These are phyloP conservation scores for Linnemannia zychae DNA, from an alignment of 192 early-diverging fungal genomes.

Conservation along the genomic window DNA sequence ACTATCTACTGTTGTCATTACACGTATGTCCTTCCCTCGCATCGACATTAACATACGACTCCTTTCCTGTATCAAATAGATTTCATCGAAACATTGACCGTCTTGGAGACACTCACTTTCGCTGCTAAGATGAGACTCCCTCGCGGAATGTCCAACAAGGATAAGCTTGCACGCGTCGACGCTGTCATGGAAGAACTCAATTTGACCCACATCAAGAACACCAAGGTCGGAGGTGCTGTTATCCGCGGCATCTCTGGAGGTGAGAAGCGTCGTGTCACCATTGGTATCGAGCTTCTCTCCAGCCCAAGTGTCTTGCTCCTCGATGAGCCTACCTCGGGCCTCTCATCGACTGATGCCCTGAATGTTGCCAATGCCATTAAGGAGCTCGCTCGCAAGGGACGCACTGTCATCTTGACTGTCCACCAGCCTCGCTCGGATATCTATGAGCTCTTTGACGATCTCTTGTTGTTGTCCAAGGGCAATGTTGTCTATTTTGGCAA, in stretches of 20 bases:
- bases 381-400: constrained; percentile 82
- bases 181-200: constrained; percentile 71
- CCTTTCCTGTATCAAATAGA: constrained; percentile 7
- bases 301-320: constrained; percentile 76
- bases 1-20: background rate
- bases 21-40: background rate
- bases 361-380: constrained; percentile 96
- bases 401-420: constrained; percentile 92
- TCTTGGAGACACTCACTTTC: constrained; percentile 81
- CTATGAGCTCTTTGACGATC: constrained; percentile 73
- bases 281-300: constrained; percentile 80
- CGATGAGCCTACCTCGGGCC: constrained; percentile 81
- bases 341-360: constrained; percentile 78
- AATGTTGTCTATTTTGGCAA: constrained; percentile 80
- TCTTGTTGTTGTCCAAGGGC: constrained; percentile 77
- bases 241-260: constrained; percentile 82
- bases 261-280: constrained; percentile 80
- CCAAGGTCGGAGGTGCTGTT: constrained; percentile 73
- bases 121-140: constrained; percentile 66
- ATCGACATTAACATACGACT: background rate
- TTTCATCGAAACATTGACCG: constrained; percentile 70
- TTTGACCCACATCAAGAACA: constrained; percentile 75
- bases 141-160: constrained; percentile 50
- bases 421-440: constrained; percentile 97
- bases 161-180: constrained; percentile 63